Base-by-base conservation (phyloP, 2,329 filamentous ascomycete species). In the Ambrosiella xylebori region DNA sequence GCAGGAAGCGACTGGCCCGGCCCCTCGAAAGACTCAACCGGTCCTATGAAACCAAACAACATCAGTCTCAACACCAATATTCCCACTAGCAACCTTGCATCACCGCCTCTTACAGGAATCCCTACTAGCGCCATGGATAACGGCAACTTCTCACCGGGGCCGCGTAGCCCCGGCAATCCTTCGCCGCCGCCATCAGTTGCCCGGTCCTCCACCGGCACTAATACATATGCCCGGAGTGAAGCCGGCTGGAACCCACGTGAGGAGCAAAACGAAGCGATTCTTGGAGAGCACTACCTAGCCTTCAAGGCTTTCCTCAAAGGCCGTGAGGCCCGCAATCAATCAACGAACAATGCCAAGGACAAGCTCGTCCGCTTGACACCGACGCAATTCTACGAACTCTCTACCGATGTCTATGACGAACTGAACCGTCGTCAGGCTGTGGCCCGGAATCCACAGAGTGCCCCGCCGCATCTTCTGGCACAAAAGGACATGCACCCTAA, bases 321-420 rank as follows among this genome's bases (percentile, higher is more conserved):
- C 81, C 83, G 83, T 65, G 86, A 94, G 68, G 86, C 89, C 64
- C 78, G 79, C 52, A 61, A 59, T 17, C 79, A 81, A 54, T 84
- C 84, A 56, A 84, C 88, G 36, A 95, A 94, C 71, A 85, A 90
- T 71, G 93, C 93, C 58, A 84, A 90, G 66, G 93, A 97, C 71
- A 98, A 98, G 76, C 77, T 97, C 59, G 77, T 96, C 61, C 82
- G 91, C 60, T 78, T 98, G 56, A 95, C 90, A 0, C 76, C 85
- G 1, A 88, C 95, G 36, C 93, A 98, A 70, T 97, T 98, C 70
- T 88, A 95, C 70, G 93, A 98, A 72, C 78, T 98, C 62, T 96
- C 90, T 71, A 97, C 91, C 59, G 93, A 98, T 71, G 91, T 98
- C 45, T 97, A 86, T 71, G 93, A 98, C 70, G 93, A 98, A 72